A percentile compares a stretch with the other conserved stretches of the same genome.
These are phyloP conservation scores for Chytriomyces confervae DNA, from an alignment of 192 early-diverging fungal genomes.

Conservation along the genomic window DNA sequence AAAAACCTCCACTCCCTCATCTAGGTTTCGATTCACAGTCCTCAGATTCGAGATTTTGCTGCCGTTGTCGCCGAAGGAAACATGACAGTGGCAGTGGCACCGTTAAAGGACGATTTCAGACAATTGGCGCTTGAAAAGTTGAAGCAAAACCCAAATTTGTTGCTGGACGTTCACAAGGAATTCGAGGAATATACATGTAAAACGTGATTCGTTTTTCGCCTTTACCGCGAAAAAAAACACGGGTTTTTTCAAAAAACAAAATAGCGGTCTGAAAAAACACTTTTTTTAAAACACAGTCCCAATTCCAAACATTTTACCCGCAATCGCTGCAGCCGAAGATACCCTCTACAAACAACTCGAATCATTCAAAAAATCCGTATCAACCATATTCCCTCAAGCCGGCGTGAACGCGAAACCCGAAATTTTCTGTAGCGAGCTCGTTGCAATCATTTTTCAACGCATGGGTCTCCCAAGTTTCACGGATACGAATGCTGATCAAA, in stretches of 20 bases:
- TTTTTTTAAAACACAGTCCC: constrained; percentile 1
- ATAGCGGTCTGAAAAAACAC: no score
- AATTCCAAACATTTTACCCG: neutral
- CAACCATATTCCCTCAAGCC: neutral
- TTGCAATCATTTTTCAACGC: constrained; percentile 27
- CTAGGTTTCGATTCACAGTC: neutral
- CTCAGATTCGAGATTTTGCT: constrained; percentile 37
- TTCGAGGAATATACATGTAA: constrained; percentile 21
- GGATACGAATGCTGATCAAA: neutral
- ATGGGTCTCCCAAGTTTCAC: constrained; percentile 33
- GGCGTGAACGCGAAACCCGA: no score
- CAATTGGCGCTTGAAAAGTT: neutral
- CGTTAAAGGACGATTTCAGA: constrained; percentile 3
- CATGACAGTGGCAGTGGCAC: constrained; percentile 32
- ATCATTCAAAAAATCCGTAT: neutral
- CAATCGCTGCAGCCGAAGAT: neutral
- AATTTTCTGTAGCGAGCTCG: constrained; percentile 46
- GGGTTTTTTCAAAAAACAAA: no score
- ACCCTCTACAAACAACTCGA: neutral
- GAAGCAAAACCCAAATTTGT: neutral
- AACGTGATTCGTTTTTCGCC: neutral
- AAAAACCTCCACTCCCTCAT: no score
- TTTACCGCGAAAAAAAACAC: neutral
- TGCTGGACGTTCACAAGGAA: constrained; percentile 31
- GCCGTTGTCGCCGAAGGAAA: constrained; percentile 23